These are phyloP conservation scores for Crithidia sp. DNA, from an alignment of 208 protist genomes.

Conservation along the genomic window DNA sequence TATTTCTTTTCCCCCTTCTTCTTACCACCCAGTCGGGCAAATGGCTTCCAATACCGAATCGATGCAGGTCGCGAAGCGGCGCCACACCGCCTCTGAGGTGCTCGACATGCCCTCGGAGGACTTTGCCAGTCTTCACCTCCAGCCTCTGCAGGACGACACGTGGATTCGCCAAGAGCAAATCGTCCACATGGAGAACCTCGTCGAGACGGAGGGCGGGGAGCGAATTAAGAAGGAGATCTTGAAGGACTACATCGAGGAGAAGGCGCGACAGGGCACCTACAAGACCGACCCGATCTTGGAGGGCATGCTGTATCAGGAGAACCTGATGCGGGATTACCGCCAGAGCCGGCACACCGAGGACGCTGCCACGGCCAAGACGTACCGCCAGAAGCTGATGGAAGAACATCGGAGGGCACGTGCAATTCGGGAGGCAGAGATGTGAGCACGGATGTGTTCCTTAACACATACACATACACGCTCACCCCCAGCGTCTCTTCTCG, in stretches of 20 bases:
- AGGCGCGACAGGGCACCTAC: slow-evolving; percentile 19
- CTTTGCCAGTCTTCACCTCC: slow-evolving; percentile 63
- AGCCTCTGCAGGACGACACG: slow-evolving; percentile 85
- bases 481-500: too few relatives aligned
- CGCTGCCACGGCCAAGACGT: slow-evolving; percentile 46
- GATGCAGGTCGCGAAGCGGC: slow-evolving; percentile 8
- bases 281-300: slow-evolving; percentile 74
- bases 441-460: slow-evolving; percentile 6
- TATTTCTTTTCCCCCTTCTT: not conserved
- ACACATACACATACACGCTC: too few relatives aligned
- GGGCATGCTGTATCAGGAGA: slow-evolving; percentile 82
- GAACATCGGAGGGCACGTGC: slow-evolving; percentile 47
- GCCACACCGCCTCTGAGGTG: not conserved
- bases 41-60: not conserved
- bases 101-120: slow-evolving; percentile 74
- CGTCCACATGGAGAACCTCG: slow-evolving; percentile 71
- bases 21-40: not conserved
- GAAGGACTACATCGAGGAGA: slow-evolving; percentile 61
- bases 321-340: slow-evolving; percentile 81
- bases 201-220: slow-evolving; percentile 59
- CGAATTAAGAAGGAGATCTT: slow-evolving; percentile 81
- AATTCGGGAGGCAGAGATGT: slow-evolving; percentile 27
- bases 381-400: slow-evolving; percentile 56
- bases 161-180: slow-evolving; percentile 82
- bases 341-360: slow-evolving; percentile 43